Conservation (phyloP, 441 rosid genomes). For the Gossypium davidsonii region DNA sequence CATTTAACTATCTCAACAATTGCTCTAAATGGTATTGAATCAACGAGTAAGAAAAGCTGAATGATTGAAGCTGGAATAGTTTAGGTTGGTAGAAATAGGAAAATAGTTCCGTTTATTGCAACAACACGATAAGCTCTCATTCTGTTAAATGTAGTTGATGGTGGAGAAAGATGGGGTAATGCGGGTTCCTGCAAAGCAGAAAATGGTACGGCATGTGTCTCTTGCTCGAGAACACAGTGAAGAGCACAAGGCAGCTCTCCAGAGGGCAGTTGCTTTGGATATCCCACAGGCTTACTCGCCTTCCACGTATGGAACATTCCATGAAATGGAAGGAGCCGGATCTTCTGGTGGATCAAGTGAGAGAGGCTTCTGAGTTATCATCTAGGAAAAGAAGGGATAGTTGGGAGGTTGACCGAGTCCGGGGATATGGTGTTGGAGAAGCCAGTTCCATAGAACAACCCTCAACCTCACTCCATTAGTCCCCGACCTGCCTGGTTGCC, state of each 20-base stretch:
- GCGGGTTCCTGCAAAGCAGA: conserved; percentile 68
- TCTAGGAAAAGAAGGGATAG: conserved; percentile 39
- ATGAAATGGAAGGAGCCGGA: conserved; percentile 46
- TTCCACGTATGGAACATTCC: conserved; percentile 70
- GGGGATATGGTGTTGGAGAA: conserved; percentile 41
- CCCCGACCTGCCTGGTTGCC: not conserved
- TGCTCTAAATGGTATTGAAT: not conserved
- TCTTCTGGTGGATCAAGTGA: conserved; percentile 38
- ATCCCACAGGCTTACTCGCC: conserved; percentile 51
- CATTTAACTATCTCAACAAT: not conserved
- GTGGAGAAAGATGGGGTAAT: conserved; percentile 59
- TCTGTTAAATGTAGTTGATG: conserved; percentile 45
- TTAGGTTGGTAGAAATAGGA: not conserved
- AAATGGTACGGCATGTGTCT: conserved; percentile 64
- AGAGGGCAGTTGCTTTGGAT: conserved; percentile 58
- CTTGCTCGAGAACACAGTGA: conserved; percentile 60
- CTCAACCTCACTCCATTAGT: not conserved
- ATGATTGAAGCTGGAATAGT: not conserved
- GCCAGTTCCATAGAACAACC: conserved; percentile 8
- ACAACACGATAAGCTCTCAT: not conserved
- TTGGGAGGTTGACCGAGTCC: conserved; percentile 53
- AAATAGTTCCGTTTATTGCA: not conserved
- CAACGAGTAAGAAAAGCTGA: not conserved
- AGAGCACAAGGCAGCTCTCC: conserved; percentile 76
- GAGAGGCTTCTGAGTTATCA: conserved; percentile 32